Base-by-base conservation (phyloP, 2,329 filamentous ascomycete genomes). In the Penicillium rolfsii region DNA sequence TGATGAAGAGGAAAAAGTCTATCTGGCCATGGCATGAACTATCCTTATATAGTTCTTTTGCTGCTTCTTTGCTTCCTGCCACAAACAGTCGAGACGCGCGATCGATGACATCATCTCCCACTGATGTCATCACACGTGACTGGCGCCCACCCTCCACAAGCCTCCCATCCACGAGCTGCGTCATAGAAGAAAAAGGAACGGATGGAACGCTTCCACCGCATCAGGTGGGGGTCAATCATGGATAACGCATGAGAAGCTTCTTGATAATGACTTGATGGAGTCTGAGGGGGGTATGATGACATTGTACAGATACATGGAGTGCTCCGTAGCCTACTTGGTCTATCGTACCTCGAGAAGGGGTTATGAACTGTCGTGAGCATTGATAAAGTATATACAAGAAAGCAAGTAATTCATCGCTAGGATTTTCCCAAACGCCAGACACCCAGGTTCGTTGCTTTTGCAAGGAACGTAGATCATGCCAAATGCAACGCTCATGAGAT, bases 41-140 rank as follows among this genome's bases (percentile, higher is more conserved):
- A 33, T 38, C n/a, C 14, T 56, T 52, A 55, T 61, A 63, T 60
- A 60, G 6, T 6, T n/a, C 9, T 19, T 6, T 19, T 40, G 30
- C 24, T 46, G 30, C 43, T 35, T 36, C 30, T 19, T 30, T 46
- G 30, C 43, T 35, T 36, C 30, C 40, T 30, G 22, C n/a, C 33
- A 24, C 35, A 30, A n/a, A 19, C 50, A 36, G 16, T 9, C 11
- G 28, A 45, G 49, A 54, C n/a, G 38, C 38, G 26, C 53, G 52
- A 67, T 65, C 43, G 4, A 60, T 67, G 67, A 70, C 65, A 65
- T 69, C 19, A 67, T 26, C 19, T 1, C 1, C 28, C n/a, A 14
- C 35, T 69, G 67, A 69, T 67, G 61, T 69, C 64, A 69, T 50
- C 33, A 26, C 67, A 68, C 60, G 64, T 69, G 67, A 61, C n/a